These are phyloP conservation scores for Ustilago nuda DNA, from an alignment of 1,284 basidiomycete genomes.

Conservation along the genomic window DNA sequence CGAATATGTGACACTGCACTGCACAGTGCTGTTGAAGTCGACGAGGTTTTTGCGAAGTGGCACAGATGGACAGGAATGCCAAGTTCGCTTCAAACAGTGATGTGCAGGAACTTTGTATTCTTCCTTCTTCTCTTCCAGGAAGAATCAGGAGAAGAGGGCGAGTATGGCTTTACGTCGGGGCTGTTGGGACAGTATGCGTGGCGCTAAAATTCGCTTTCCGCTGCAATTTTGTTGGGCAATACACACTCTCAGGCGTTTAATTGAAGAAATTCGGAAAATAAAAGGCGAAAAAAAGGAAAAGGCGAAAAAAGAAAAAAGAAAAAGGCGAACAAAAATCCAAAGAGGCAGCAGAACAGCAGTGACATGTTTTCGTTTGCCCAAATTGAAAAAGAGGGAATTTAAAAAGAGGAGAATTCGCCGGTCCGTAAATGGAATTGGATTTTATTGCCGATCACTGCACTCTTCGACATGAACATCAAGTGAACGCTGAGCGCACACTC, in stretches of 20 bases:
- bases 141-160: not conserved
- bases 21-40: not conserved
- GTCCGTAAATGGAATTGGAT: not conserved
- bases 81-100: constrained; percentile 4
- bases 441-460: not conserved
- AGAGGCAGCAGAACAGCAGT: not conserved
- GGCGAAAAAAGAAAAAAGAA: not conserved
- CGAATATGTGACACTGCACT: not conserved
- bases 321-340: not conserved
- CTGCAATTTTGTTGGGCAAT: not conserved
- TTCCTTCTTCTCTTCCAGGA: not conserved
- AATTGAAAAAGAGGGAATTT: not conserved
- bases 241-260: not conserved
- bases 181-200: not conserved
- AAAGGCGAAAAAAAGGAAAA: not conserved
- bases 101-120: not conserved
- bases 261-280: too few relatives aligned
- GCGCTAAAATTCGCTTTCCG: not conserved
- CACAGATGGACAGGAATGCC: not conserved
- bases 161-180: not conserved
- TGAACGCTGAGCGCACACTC: not conserved
- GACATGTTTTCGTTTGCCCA: not conserved
- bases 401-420: not conserved
- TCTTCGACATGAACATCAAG: constrained; percentile 1
- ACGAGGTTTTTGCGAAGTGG: not conserved